Base-by-base conservation (phyloP, 2,329 filamentous ascomycete species). In the Trichoderma aggressivum region DNA sequence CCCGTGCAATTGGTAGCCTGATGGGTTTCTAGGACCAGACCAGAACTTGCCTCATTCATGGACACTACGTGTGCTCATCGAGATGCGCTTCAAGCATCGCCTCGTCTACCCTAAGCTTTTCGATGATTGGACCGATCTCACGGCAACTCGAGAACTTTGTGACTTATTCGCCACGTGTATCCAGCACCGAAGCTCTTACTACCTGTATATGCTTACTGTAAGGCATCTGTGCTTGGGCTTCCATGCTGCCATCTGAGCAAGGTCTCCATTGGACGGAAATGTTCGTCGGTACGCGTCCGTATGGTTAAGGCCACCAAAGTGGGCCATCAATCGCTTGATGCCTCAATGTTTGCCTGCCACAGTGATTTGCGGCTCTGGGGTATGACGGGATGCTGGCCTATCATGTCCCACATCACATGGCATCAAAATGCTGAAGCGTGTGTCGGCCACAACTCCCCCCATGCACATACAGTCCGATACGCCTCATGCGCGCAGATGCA, bases 281-380 rank as follows among this genome's bases (percentile, higher is more conserved):
- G 26, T n/a, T 47, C 5, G 11, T 24, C 47, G 47, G 47, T 53
- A 24, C 47, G 47, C 24, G 47, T 53, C 47, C 47, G 12, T 21
- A 4, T 26, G 18, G 3, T 50, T 12, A 11, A 53, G 26, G 14
- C 39, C 47, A 14, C 11, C 21, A 21, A n/a, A 16, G 39, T 7
- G n/a, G 36, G 26, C 34, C 26, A 10, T 28, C 26, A 24, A 24
- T 26, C 65, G 28, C 65, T 61, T 36, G 39, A 36, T 26, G 26
- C 34, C 28, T 34, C 55, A 14, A 26, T 36, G 55, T 68, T 68
- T 68, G 65, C 39, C 56, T 68, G n/a, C n/a, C 55, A 68, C 56
- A 26, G 55, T 50, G 10, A 18, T 60, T 68, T 68, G 12, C 36
- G 26, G 26, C n/a, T 16, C 26, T 21, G 14, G 34, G 28, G 12